Conservation (phyloP, 139 green algal genomes). For the Diplosphaera chodatii region DNA sequence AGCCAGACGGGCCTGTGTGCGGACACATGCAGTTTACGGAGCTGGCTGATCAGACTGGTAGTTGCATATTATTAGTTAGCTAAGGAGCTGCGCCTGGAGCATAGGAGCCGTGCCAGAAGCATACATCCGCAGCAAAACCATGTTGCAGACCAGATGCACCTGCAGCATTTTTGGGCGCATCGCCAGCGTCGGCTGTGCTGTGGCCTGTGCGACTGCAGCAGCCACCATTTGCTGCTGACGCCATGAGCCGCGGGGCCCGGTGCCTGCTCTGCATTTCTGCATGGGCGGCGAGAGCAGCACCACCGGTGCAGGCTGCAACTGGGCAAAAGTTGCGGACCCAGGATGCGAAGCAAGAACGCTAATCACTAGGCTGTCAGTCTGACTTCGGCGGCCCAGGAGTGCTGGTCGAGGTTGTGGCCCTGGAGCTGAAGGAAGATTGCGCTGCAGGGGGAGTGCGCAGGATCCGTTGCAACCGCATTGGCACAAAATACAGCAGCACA, state of each 20-base stretch:
- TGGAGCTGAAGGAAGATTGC: too few relatives aligned
- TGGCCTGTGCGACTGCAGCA: too few relatives aligned
- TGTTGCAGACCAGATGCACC: too few relatives aligned
- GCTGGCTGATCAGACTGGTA: too few relatives aligned
- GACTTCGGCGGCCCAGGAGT: neutral
- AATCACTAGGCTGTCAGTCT: neutral
- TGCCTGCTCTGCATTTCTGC: neutral
- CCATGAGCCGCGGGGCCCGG: neutral
- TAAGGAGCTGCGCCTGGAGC: too few relatives aligned
- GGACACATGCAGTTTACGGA: too few relatives aligned
- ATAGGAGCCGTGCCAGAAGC: too few relatives aligned
- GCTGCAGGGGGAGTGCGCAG: neutral
- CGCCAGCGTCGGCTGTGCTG: neutral
- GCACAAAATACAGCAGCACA: constrained; percentile 4
- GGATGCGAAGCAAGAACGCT: too few relatives aligned
- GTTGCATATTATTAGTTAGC: too few relatives aligned
- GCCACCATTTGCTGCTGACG: neutral
- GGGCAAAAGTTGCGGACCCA: too few relatives aligned
- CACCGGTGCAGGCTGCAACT: neutral
- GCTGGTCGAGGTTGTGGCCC: neutral
- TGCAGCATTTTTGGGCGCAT: neutral
- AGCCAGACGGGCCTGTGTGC: neutral
- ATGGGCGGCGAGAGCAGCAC: neutral
- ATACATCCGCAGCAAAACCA: too few relatives aligned
- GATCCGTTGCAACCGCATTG: neutral